These are phyloP conservation scores for Bassia scoparia DNA, from an alignment of 148 eudicot species.

Conservation along the genomic window DNA sequence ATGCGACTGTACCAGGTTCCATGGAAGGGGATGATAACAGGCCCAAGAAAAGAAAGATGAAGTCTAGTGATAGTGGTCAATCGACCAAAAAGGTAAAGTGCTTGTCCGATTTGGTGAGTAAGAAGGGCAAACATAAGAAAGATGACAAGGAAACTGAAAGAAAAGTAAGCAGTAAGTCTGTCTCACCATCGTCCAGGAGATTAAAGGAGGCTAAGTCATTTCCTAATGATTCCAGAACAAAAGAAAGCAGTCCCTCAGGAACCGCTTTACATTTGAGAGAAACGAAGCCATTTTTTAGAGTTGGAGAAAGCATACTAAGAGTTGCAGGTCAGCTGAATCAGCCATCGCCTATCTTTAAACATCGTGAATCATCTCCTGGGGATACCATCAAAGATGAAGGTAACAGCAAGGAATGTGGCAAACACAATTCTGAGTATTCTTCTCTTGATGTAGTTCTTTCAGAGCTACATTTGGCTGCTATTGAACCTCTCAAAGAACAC, in stretches of 20 bases:
- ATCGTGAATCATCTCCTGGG: conserved; percentile 12
- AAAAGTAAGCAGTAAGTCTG: conserved; percentile 17
- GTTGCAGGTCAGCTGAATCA: conserved; percentile 37
- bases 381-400: conserved; percentile 21
- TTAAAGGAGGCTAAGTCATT: conserved; percentile 23
- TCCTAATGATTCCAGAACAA: conserved; percentile 21
- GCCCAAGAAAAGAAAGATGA: conserved; percentile 38
- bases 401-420: conserved; percentile 25
- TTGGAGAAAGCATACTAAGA: conserved; percentile 50
- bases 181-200: conserved; percentile 30
- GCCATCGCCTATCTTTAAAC: conserved; percentile 34
- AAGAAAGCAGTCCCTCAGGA: conserved; percentile 16
- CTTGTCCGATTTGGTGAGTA: conserved; percentile 30
- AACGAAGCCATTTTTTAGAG: conserved; percentile 26
- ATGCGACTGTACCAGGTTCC: conserved; percentile 26
- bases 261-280: conserved; percentile 14
- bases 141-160: conserved; percentile 23
- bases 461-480: conserved; percentile 42
- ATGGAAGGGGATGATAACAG: conserved; percentile 25
- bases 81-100: conserved; percentile 34
- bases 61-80: conserved; percentile 22
- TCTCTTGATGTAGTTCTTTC: conserved; percentile 47
- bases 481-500: conserved; percentile 39
- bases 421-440: conserved; percentile 26
- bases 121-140: conserved; percentile 16